These are phyloP conservation scores for Aureobasidium lini DNA, from an alignment of 2,329 filamentous ascomycete genomes.

Conservation along the genomic window DNA sequence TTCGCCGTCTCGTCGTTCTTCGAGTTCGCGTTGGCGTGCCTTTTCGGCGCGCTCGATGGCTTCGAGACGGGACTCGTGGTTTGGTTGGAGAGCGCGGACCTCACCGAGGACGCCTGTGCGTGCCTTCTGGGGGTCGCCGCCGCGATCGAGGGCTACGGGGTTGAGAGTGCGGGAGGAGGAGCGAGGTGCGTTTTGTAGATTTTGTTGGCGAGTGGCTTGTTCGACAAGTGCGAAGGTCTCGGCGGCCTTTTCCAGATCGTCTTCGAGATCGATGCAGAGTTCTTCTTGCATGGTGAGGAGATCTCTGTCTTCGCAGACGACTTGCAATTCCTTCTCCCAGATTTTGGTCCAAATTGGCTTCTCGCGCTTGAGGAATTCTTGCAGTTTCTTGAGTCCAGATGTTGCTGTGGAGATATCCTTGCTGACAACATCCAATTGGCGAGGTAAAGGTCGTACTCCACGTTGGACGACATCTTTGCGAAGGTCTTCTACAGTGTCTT, in stretches of 20 bases:
- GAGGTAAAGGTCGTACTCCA: slow-evolving; percentile 81
- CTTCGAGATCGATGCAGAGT: slow-evolving; percentile 80
- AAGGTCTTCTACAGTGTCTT: slow-evolving; percentile 91
- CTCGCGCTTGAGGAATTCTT: slow-evolving; percentile 83
- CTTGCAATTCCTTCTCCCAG: slow-evolving; percentile 95
- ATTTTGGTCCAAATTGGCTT: slow-evolving; percentile 98
- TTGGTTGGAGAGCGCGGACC: slow-evolving; percentile 85
- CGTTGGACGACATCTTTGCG: slow-evolving; percentile 93
- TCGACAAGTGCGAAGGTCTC: slow-evolving; percentile 94
- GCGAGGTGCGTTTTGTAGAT: slow-evolving; percentile 53
- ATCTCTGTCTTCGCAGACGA: slow-evolving; percentile 91
- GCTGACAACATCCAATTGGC: slow-evolving; percentile 80
- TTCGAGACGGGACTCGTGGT: slow-evolving; percentile 86
- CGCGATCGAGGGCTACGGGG: slow-evolving; percentile 30
- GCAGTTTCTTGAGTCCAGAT: slow-evolving; percentile 86
- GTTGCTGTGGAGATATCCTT: slow-evolving; percentile 78
- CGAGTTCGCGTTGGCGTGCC: slow-evolving; percentile 79
- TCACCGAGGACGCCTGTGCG: slow-evolving; percentile 90
- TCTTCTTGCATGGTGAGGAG: slow-evolving; percentile 96
- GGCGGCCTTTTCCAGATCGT: slow-evolving; percentile 89
- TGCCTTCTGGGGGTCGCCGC: slow-evolving; percentile 66
- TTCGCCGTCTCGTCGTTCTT: slow-evolving; percentile 62
- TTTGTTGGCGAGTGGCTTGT: slow-evolving; percentile 96
- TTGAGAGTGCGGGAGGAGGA: slow-evolving; percentile 12
- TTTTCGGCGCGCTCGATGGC: slow-evolving; percentile 97